Evolutionary conservation across 1,139 yeast genomes (phyloP), one percentile per base, ranked within the genome.

Genomic region (Lodderomyces theae): DNA sequence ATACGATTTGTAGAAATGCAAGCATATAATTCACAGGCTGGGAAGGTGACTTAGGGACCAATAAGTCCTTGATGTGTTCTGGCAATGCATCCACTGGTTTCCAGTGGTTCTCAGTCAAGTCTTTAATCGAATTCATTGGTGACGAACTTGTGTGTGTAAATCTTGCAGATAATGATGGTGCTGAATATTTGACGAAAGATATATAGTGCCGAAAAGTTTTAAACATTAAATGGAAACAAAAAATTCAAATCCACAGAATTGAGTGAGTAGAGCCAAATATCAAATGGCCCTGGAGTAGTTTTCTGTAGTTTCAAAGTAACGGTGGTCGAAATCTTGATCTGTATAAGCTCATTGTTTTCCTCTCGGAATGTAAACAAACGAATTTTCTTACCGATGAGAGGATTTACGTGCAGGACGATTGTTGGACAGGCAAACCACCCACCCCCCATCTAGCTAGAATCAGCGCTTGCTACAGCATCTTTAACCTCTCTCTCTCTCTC

Each of bases 1-100:
- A 76, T 1, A 89, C 77, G 38, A 90, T 79, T 56, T 88, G 88
- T 49, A 88, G 74, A 56, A 92, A 89, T 22, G 85, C 83, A 45
- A 81, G 64, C 38, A 82, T 75, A 57, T 75, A 78, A 58, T 79
- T 76, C 43, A 66, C 54, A 7, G 50, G 46, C 5, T 58, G 57
- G 24, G 55, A 11, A 3, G 38, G 17, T 69, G 65, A 9, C 47
- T 49, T 34, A 17, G 28, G 21, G n/a, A 34, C 12, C 12, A 82
- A 60, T 13, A 80, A 60, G 10, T 59, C 54, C 43, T 66, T 62
- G 43, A 83, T 69, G 19, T 73, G 64, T 1, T 56, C 61, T 2
- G 88, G 87, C n/a, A 83, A 68, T 1, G 75, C 79, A 26, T 66
- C 62, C 50, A 76, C 72, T 10, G 87, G 88, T 38, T 69, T 71